Base-by-base conservation (phyloP, 2,329 filamentous ascomycete genomes). In the Nigrograna mackinnonii region DNA sequence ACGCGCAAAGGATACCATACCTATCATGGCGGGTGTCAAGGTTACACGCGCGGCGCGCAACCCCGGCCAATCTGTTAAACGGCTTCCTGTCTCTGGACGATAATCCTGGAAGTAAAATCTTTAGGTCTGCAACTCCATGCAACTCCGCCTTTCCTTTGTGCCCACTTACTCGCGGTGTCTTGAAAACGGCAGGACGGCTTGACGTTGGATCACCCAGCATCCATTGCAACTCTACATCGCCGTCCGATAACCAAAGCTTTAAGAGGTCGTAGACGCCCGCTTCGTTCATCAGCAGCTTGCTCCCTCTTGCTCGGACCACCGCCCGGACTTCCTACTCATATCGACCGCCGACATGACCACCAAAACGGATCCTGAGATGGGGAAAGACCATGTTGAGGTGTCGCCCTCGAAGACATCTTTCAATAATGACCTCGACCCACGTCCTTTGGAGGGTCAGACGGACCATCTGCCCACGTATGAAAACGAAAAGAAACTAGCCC, bases 401-500 rank as follows among this genome's bases (percentile, higher is more conserved):
- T 55, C 56, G 0, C 52, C 58, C 13, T 64, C 62, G 1, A 41
- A 46, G 6, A 52, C 57, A 3, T 67, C 65, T 2, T n/a, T n/a
- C n/a, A 55, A 54, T 38, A 54, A 53, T 32, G 51, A 58, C 39
- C 36, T 43, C 22, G 51, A 47, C 17, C 59, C 60, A 4, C 34
- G 51, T 4, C 57, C 55, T 0, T 36, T 58, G 33, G 60, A 60
- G 43, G 64, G 62, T 41, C 52, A 61, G 30, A 60, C 57, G 2
- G 47, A 64, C 13, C 64, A 67, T 39, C 53, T 67, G 3, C 64
- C 62, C 9, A 60, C 50, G 6, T 68, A 57, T 39, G 64, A 68
- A 44, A 64, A 68, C 37, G 68, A 71, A 38, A 60, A 58, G 37
- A 46, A 50, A 2, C 65, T 84, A 12, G 76, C 79, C 39, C 74